A percentile compares a stretch with the other conserved stretches of the same genome.
These are phyloP conservation scores for Starmerella cellae DNA, from an alignment of 805 yeast genomes.

Conservation along the genomic window DNA sequence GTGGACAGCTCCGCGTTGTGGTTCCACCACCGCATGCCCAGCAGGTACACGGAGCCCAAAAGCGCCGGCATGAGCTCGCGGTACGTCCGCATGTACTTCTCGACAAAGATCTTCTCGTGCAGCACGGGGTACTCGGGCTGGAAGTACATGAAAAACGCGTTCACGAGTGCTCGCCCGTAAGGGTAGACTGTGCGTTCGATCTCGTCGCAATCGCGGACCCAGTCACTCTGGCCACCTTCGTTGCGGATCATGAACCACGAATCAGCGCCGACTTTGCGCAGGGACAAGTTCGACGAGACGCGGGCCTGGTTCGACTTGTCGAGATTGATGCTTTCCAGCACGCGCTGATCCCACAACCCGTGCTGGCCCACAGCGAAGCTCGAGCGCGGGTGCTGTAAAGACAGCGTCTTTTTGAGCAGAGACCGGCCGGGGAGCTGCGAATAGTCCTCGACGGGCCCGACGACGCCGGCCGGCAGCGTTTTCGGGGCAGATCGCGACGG, in stretches of 20 bases:
- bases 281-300: slow-evolving; percentile 47
- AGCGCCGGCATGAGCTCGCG: slow-evolving; percentile 85
- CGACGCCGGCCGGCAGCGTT: slow-evolving; percentile 5
- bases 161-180: slow-evolving; percentile 59
- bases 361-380: slow-evolving; percentile 83
- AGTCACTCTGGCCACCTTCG: slow-evolving; percentile 58
- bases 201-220: slow-evolving; percentile 67
- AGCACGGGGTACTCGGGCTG: slow-evolving; percentile 88
- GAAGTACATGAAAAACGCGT: slow-evolving; percentile 66
- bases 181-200: slow-evolving; percentile 85
- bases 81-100: slow-evolving; percentile 80
- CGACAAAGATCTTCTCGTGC: slow-evolving; percentile 82
- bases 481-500: slow-evolving; percentile 4
- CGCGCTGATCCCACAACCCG: slow-evolving; percentile 61
- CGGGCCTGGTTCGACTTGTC: slow-evolving; percentile 73
- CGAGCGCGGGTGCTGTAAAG: slow-evolving; percentile 80
- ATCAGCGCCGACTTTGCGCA: slow-evolving; percentile 66
- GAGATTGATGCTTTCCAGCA: slow-evolving; percentile 50
- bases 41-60: slow-evolving; percentile 75
- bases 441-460: slow-evolving; percentile 51
- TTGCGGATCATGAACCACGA: slow-evolving; percentile 62
- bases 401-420: slow-evolving; percentile 50
- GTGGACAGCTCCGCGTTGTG: slow-evolving; percentile 64
- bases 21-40: slow-evolving; percentile 93
- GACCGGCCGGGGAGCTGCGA: slow-evolving; percentile 50